Conservation (phyloP, 345 rosid genomes). For the Kandelia obovata region DNA sequence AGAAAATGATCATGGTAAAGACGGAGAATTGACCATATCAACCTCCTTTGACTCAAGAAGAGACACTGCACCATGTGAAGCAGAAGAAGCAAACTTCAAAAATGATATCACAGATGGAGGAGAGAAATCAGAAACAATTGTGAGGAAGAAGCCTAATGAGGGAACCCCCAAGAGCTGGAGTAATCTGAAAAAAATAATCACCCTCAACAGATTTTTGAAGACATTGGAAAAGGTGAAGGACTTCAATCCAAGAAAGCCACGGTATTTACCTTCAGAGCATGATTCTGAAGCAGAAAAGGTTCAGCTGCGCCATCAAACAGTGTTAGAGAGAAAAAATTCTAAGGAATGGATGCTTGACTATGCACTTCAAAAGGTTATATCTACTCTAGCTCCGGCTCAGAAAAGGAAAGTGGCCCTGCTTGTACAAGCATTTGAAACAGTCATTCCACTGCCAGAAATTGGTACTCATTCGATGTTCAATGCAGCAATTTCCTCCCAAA, state of each 20-base stretch:
- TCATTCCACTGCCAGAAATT: constrained; percentile 38
- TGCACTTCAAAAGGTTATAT: constrained; percentile 74
- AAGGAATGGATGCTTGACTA: constrained; percentile 94
- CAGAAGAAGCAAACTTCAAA: constrained; percentile 16
- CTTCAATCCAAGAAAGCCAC: constrained; percentile 45
- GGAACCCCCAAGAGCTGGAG: constrained; percentile 68
- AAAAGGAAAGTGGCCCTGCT: constrained; percentile 74
- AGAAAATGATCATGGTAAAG: constrained; percentile 28
- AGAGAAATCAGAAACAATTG: constrained; percentile 32
- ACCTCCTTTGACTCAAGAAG: constrained; percentile 18
- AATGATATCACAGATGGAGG: constrained; percentile 11
- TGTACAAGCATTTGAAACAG: constrained; percentile 81
- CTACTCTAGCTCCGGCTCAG: constrained; percentile 75
- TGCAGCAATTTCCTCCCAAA: constrained; percentile 29
- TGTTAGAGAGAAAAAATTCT: constrained; percentile 49
- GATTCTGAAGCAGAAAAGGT: constrained; percentile 59
- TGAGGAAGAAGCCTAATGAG: constrained; percentile 30
- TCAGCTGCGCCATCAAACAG: constrained; percentile 56
- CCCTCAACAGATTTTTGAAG: constrained; percentile 73
- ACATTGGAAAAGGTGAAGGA: constrained; percentile 63
- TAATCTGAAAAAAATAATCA: constrained; percentile 66
- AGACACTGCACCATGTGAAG: constrained; percentile 9
- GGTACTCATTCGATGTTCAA: constrained; percentile 23
- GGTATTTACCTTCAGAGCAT: constrained; percentile 37
- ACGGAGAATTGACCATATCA: constrained; percentile 26